Percentiles rank a stretch among this genome's conserved stretches.
phyloP scores from a whole-genome alignment of 176 grass and related monocot species.

The Hsuehochloa calcarea region DNA sequence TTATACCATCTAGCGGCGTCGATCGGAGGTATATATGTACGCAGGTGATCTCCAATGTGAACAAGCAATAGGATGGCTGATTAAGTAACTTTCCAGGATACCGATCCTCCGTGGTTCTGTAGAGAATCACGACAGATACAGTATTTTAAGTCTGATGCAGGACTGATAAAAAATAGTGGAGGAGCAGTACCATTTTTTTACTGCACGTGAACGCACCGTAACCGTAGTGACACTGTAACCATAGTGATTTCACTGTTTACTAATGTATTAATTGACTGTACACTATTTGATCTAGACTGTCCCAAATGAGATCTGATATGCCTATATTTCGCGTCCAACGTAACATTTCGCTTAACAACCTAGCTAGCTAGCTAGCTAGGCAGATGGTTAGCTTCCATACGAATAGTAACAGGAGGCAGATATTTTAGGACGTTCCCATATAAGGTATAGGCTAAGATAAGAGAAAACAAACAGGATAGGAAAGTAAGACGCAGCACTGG shows the following conservation, averaged over 20 bases:
- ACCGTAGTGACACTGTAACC: too few relatives aligned
- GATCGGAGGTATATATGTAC: conserved; percentile 14
- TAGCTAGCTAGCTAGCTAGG: not conserved
- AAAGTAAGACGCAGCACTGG: not conserved
- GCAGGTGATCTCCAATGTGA: not conserved
- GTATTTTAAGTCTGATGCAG: too few relatives aligned
- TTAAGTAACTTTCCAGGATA: not conserved
- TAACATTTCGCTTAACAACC: not conserved
- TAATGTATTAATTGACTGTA: too few relatives aligned
- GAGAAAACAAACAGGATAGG: conserved; percentile 38
- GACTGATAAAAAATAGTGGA: too few relatives aligned
- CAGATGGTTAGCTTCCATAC: conserved; percentile 6
- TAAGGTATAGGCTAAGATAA: conserved; percentile 44
- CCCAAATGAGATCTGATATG: too few relatives aligned
- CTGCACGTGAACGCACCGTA: too few relatives aligned
- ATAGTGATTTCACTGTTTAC: too few relatives aligned
- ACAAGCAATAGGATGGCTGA: not conserved
- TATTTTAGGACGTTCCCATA: conserved; percentile 62
- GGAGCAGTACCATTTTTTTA: fast-evolving
- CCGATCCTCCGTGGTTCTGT: too few relatives aligned
- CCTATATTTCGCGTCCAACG: too few relatives aligned
- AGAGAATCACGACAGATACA: too few relatives aligned
- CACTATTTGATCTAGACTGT: too few relatives aligned
- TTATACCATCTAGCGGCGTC: conserved; percentile 25
- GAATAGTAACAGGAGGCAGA: conserved; percentile 18